phyloP scores from a whole-genome alignment of 805 yeast species.

The Lipomyces spencermartinsiae region DNA sequence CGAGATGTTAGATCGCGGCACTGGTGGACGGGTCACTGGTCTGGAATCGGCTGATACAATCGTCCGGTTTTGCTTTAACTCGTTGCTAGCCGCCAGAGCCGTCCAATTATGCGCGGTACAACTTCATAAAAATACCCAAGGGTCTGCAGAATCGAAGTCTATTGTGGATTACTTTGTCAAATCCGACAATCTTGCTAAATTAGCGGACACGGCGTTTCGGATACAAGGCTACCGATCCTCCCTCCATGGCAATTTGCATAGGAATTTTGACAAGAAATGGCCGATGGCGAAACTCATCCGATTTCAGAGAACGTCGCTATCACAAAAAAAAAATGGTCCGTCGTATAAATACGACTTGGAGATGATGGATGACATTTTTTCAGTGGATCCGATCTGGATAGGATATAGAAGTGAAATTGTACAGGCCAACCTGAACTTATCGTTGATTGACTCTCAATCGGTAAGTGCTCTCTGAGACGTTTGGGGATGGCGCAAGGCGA shows the following conservation, averaged over 20 bases:
- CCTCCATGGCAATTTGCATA: constrained; percentile 54
- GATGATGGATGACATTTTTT: constrained; percentile 67
- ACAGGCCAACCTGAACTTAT: constrained; percentile 66
- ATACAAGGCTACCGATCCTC: constrained; percentile 56
- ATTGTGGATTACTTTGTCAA: constrained; percentile 43
- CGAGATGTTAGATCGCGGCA: constrained; percentile 22
- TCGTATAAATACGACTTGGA: constrained; percentile 63
- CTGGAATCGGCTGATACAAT: constrained; percentile 28
- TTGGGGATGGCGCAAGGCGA: not conserved
- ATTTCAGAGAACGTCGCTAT: constrained; percentile 58
- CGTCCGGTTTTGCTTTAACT: constrained; percentile 55
- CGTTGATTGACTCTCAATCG: constrained; percentile 69
- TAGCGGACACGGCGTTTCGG: constrained; percentile 49
- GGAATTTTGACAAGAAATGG: constrained; percentile 57
- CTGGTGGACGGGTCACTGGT: constrained; percentile 23
- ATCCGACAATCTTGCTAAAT: constrained; percentile 27
- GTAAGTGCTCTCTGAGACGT: constrained; percentile 28
- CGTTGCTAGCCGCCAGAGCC: constrained; percentile 67
- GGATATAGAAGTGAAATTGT: constrained; percentile 59
- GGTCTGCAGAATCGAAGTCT: constrained; percentile 39
- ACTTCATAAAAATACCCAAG: constrained; percentile 60
- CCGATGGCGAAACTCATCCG: constrained; percentile 55
- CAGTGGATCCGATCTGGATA: constrained; percentile 54
- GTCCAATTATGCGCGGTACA: constrained; percentile 78
- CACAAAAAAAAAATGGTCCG: constrained; percentile 57